These are phyloP conservation scores for Auricularia cornea DNA, from an alignment of 768 basidiomycete species.

Conservation along the genomic window DNA sequence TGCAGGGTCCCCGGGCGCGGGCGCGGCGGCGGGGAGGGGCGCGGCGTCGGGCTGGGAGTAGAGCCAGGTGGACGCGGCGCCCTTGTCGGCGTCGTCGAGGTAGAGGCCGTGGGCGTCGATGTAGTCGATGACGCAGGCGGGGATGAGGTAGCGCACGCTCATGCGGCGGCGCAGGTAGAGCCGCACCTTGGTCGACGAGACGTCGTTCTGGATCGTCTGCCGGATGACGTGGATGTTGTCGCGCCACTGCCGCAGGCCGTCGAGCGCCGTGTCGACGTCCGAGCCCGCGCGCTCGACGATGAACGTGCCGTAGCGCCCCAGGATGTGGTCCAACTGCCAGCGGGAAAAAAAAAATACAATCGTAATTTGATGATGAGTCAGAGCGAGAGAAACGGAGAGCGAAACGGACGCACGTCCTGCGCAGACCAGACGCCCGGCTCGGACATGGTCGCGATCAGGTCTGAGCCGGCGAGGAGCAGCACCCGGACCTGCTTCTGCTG, in stretches of 20 bases:
- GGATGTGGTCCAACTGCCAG: conserved; percentile 86
- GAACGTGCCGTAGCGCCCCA: conserved; percentile 88
- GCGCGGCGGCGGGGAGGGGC: neutral
- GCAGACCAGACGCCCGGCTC: conserved; percentile 98
- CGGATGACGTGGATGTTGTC: conserved; percentile 86
- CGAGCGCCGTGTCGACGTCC: conserved; percentile 77
- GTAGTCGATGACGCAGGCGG: conserved; percentile 86
- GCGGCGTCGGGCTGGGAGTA: neutral
- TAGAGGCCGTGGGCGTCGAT: conserved; percentile 71
- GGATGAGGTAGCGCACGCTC: conserved; percentile 83
- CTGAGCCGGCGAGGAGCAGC: conserved; percentile 96
- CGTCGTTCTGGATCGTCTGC: conserved; percentile 94
- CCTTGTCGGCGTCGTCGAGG: conserved; percentile 12
- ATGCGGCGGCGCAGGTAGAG: conserved; percentile 72
- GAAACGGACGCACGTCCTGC: conserved; percentile 62
- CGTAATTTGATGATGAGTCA: conserved; percentile 11
- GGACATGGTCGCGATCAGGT: conserved; percentile 95
- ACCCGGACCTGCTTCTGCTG: conserved; percentile 70
- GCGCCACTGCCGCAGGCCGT: conserved; percentile 65
- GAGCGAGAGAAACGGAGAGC: neutral
- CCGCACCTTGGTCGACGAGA: conserved; percentile 86
- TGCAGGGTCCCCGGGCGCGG: neutral
- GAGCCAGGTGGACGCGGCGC: neutral
- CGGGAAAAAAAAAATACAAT: no score
- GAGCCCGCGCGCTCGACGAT: conserved; percentile 95